phyloP scores from a whole-genome alignment of 805 yeast genomes.

The Cyberlindnera meyerae region DNA sequence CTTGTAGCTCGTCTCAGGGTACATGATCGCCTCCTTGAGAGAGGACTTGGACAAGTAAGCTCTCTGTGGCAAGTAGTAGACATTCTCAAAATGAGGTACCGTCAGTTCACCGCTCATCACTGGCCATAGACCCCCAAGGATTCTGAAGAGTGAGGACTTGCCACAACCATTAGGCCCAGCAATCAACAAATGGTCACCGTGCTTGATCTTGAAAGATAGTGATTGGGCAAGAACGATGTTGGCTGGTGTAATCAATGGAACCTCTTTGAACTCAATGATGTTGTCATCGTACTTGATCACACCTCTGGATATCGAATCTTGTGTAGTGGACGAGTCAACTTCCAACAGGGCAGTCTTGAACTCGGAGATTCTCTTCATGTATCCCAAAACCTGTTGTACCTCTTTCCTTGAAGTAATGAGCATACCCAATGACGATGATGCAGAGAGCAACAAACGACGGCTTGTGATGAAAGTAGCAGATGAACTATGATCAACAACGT shows the following conservation, averaged over 20 bases:
- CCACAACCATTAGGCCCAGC: constrained; percentile 98
- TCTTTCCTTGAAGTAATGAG: constrained; percentile 81
- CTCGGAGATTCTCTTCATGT: constrained; percentile 66
- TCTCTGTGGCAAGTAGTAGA: constrained; percentile 88
- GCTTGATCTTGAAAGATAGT: constrained; percentile 65
- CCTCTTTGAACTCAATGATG: constrained; percentile 60
- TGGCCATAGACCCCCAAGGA: constrained; percentile 93
- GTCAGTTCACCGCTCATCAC: constrained; percentile 51
- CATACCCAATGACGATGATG: constrained; percentile 84
- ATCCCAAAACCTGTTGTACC: constrained; percentile 78
- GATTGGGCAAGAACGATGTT: constrained; percentile 66
- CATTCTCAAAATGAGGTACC: constrained; percentile 59
- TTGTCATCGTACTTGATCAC: constrained; percentile 47
- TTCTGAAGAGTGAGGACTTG: constrained; percentile 84
- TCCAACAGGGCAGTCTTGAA: constrained; percentile 60
- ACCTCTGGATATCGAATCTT: constrained; percentile 21
- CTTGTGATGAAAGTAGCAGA: constrained; percentile 88
- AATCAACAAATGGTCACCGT: constrained; percentile 80
- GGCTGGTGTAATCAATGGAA: constrained; percentile 83
- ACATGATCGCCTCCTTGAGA: constrained; percentile 81
- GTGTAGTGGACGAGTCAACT: constrained; percentile 31
- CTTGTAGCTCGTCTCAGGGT: constrained; percentile 71
- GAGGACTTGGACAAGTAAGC: constrained; percentile 69
- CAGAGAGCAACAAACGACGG: constrained; percentile 74
- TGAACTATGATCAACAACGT: constrained; percentile 37